phyloP scores from a whole-genome alignment of 2,329 filamentous ascomycete species.

The Claviceps sp. region DNA sequence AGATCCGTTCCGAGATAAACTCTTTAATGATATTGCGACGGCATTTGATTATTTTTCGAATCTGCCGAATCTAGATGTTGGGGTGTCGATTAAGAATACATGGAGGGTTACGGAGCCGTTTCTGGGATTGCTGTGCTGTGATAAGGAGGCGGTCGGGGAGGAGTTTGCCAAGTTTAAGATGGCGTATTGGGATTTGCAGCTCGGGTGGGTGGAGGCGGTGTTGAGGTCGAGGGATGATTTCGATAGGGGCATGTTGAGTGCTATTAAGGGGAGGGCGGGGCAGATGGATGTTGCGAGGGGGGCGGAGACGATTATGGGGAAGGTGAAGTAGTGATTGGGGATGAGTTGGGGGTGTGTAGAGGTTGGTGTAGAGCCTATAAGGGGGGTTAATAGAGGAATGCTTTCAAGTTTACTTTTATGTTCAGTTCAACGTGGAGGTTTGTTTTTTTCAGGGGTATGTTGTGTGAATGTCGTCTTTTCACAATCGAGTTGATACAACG shows the following conservation, averaged over 20 bases:
- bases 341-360: too few relatives aligned
- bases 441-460: too few relatives aligned
- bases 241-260: conserved; percentile 77
- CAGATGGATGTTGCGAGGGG: conserved; percentile 71
- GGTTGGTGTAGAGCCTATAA: too few relatives aligned
- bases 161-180: conserved; percentile 75
- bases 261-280: conserved; percentile 78
- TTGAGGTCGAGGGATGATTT: conserved; percentile 82
- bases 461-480: too few relatives aligned
- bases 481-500: too few relatives aligned
- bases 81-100: conserved; percentile 66
- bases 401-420: too few relatives aligned
- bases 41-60: conserved; percentile 80
- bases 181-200: conserved; percentile 85
- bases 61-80: conserved; percentile 57
- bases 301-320: conserved; percentile 86
- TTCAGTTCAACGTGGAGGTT: too few relatives aligned
- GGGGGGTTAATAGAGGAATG: too few relatives aligned
- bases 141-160: conserved; percentile 58
- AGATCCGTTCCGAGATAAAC: conserved; percentile 84
- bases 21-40: conserved; percentile 82
- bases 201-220: conserved; percentile 91
- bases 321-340: conserved; percentile 49
- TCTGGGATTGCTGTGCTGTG: conserved; percentile 63
- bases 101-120: conserved; percentile 88